A percentile compares a stretch with the other conserved stretches of the same genome.
These are phyloP conservation scores for Stephania yunnanensis DNA, from an alignment of 164 flowering plant genomes.

Conservation along the genomic window DNA sequence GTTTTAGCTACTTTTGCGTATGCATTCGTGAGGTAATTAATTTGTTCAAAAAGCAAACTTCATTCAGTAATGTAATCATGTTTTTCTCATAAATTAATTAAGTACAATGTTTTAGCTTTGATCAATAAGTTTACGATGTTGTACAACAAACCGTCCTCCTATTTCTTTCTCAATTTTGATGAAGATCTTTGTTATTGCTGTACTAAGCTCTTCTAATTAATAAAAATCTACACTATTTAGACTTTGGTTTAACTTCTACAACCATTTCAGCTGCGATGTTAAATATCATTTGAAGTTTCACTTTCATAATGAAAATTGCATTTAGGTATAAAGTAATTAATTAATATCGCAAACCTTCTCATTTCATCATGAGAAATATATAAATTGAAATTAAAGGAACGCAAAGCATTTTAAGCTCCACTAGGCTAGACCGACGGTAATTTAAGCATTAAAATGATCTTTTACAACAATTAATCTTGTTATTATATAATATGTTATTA, in stretches of 20 bases:
- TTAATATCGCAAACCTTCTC: too few species aligned
- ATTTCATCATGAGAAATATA: too few species aligned
- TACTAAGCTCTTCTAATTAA: slow-evolving; percentile 37
- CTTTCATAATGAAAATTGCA: slow-evolving; percentile 33
- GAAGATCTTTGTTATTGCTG: slow-evolving; percentile 36
- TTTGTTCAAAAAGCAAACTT: neutral
- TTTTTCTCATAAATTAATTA: too few species aligned
- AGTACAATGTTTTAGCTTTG: neutral
- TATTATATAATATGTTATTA: too few species aligned
- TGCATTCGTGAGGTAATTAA: neutral
- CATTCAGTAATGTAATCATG: too few species aligned
- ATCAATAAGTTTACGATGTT: neutral
- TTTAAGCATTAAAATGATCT: too few species aligned
- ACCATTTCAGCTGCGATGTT: slow-evolving; percentile 37
- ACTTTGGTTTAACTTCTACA: slow-evolving; percentile 32
- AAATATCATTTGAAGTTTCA: slow-evolving; percentile 32
- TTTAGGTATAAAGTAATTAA: slow-evolving; percentile 18
- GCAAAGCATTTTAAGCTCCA: too few species aligned
- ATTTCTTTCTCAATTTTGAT: slow-evolving; percentile 19
- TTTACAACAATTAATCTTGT: too few species aligned
- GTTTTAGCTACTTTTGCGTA: too few species aligned
- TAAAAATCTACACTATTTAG: slow-evolving; percentile 33
- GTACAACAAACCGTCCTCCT: slow-evolving; percentile 31
- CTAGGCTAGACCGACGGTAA: too few species aligned
- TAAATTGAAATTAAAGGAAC: too few species aligned